These are phyloP conservation scores for Arthrinium phaeospermum DNA, from an alignment of 2,329 filamentous ascomycete species.

Conservation along the genomic window DNA sequence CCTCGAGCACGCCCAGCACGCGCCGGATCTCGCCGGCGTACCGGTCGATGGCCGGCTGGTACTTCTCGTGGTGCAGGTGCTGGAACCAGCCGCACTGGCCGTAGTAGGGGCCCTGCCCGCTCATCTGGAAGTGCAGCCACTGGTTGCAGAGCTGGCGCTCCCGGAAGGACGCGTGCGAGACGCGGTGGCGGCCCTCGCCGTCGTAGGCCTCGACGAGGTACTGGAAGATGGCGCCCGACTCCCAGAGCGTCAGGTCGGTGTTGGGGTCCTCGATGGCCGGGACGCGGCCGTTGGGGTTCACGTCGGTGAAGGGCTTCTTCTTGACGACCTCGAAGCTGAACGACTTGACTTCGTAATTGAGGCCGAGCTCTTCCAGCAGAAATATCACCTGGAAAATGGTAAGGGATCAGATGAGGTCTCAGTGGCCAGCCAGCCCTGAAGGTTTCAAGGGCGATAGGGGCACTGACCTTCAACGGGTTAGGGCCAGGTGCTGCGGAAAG, in stretches of 20 bases:
- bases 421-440: background rate
- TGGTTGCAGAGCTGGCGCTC: conserved; percentile 46
- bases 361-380: conserved; percentile 36
- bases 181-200: conserved; percentile 21
- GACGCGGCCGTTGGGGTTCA: conserved; percentile 25
- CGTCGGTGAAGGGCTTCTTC: conserved; percentile 35
- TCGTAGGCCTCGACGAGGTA: conserved; percentile 40
- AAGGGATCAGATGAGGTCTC: background rate
- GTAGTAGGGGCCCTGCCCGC: conserved; percentile 55
- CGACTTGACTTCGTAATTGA: conserved; percentile 34
- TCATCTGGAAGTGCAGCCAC: conserved; percentile 51
- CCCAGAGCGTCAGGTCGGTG: conserved; percentile 23
- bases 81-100: conserved; percentile 52
- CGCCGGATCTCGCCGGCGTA: conserved; percentile 51
- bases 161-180: background rate
- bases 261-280: conserved; percentile 24
- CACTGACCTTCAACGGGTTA: background rate
- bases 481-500: background rate
- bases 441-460: background rate
- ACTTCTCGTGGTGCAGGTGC: conserved; percentile 46
- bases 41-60: conserved; percentile 48
- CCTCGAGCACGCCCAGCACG: conserved; percentile 50
- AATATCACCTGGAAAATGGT: conserved; percentile 31
- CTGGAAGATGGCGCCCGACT: conserved; percentile 23
- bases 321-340: conserved; percentile 35